Evolutionary conservation across 1,284 basidiomycete genomes (phyloP), one percentile per base, ranked within the genome.

Genomic region (Fomitopsis betulina): DNA sequence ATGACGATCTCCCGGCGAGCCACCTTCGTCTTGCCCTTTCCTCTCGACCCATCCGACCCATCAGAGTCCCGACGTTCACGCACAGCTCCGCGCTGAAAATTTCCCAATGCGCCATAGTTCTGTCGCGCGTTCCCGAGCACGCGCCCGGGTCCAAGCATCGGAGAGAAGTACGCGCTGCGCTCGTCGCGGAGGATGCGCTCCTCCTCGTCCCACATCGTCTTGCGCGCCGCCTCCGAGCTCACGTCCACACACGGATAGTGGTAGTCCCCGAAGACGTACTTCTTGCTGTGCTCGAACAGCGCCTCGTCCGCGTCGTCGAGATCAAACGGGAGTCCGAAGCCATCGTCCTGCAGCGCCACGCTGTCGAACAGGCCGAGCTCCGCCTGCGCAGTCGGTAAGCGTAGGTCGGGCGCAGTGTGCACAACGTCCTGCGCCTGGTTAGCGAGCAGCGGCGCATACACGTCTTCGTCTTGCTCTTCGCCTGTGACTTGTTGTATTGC

Each of bases 181-280:
- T 88, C 85, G 67, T 89, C 79, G 45, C 83, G 74, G 61, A 90
- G 68, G 38, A 90, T 85, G 45, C 86, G 74, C 68, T 89, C 87
- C 69, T 87, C 86, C 65, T 86, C 88, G 47, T 81, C 80, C 89
- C 87, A 88, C 72, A 91, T 89, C 45, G 72, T 71, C 58, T 70
- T 72, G 62, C 83, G 76, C 39, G 89, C 89, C 54, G 77, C 71
- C 74, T 94, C 84, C 50, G 91, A 84, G 69, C 87, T 93, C 38
- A 93, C 87, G 67, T 96, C 94, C 59, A 96, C 87, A 63, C 86
- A 88, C 0, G 93, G 93, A 70, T 96, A 97, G 64, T 91, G 86
- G 68, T 95, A 94, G 75, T 98, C 94, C 9, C 96, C 97, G 66
- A 96, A 94, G 23, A 94, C 76, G 56, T 93, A 88, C 62, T 82